Conservation (phyloP, 768 basidiomycete genomes). For the Pulveroboletus sp. region DNA sequence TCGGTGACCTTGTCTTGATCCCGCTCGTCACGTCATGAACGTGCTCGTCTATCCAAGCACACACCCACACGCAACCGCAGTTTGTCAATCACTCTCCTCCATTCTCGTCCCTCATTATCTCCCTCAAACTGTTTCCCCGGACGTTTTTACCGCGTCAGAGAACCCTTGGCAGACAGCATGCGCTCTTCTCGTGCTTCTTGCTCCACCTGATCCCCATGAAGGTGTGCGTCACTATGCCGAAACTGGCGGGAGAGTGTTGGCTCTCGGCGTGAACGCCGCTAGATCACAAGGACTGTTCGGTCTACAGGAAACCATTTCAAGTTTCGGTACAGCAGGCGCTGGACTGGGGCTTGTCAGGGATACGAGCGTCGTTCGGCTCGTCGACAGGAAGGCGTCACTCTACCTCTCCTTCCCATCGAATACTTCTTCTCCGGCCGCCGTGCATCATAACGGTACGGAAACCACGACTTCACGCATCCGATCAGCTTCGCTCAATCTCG, state of each 20-base stretch:
- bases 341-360: constrained; percentile 32
- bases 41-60: constrained; percentile 71
- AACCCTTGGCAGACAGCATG: constrained; percentile 79
- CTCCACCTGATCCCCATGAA: constrained; percentile 38
- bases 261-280: constrained; percentile 58
- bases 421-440: constrained; percentile 5
- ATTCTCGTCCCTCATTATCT: constrained; percentile 73
- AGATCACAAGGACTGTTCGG: constrained; percentile 41
- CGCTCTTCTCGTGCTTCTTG: constrained; percentile 79
- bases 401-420: constrained; percentile 27
- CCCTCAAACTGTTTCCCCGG: constrained; percentile 61
- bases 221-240: constrained; percentile 59
- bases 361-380: constrained; percentile 23
- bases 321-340: constrained; percentile 35
- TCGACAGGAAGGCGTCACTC: constrained; percentile 20
- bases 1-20: neutral
- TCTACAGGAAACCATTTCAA: constrained; percentile 34
- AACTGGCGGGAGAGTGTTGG: constrained; percentile 67
- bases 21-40: constrained; percentile 44
- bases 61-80: constrained; percentile 48
- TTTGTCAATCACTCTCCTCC: constrained; percentile 47
- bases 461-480: constrained; percentile 7
- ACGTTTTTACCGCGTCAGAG: constrained; percentile 49
- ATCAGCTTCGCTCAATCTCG: constrained; percentile 19
- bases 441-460: constrained; percentile 5